Conservation (phyloP, 2,329 filamentous ascomycete species). For the Parastagonospora nodorum region DNA sequence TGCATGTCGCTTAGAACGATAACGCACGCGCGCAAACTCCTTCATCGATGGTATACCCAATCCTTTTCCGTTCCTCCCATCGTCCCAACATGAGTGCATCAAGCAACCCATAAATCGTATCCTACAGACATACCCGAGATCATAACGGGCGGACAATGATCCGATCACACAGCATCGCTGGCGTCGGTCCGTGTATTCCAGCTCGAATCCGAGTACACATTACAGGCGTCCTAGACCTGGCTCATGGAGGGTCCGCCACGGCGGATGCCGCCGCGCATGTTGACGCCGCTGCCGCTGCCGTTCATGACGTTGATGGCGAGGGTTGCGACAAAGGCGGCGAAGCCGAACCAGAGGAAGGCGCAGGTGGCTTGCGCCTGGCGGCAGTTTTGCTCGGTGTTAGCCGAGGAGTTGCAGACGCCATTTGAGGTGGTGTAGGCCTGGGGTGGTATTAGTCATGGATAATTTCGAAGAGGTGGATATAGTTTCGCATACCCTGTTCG, state of each 20-base stretch:
- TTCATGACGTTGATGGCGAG: constrained; percentile 62
- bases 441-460: not conserved
- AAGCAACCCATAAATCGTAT: no score
- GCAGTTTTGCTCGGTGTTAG: constrained; percentile 67
- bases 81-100: no score
- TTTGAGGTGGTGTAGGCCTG: constrained; percentile 53
- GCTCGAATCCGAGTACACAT: constrained; percentile 26
- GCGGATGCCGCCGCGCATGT: constrained; percentile 54
- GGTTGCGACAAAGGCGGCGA: constrained; percentile 62
- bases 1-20: no score
- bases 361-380: constrained; percentile 75
- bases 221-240: constrained; percentile 55
- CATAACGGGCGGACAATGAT: no score
- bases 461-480: not conserved
- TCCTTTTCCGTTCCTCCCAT: no score
- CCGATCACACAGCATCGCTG: no score
- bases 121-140: no score
- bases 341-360: constrained; percentile 81
- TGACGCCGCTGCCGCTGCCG: constrained; percentile 53
- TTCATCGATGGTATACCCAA: no score
- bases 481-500: constrained; percentile 56
- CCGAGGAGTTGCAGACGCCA: constrained; percentile 68
- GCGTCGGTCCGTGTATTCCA: constrained; percentile 33
- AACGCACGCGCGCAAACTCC: no score
- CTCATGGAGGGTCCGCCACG: constrained; percentile 58